phyloP scores from a whole-genome alignment of 208 protist species.

The Acanthamoeba healyi region DNA sequence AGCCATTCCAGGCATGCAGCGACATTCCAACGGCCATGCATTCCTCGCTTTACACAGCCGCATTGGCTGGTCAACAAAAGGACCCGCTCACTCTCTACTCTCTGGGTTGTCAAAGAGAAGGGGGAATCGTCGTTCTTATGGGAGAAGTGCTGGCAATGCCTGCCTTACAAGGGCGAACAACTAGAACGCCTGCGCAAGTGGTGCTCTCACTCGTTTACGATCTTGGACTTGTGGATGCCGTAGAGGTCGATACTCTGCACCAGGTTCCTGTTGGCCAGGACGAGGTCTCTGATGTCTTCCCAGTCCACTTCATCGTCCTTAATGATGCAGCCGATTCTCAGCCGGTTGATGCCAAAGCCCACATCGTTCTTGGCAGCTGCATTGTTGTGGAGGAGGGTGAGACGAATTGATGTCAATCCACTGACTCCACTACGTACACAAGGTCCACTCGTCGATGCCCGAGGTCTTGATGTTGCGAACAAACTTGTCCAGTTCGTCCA shows the following conservation, averaged over 20 bases:
- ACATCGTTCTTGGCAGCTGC: constrained; percentile 51
- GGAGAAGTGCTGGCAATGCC: too few relatives aligned
- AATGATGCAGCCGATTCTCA: constrained; percentile 67
- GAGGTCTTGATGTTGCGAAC: constrained; percentile 18
- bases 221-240: constrained; percentile 63
- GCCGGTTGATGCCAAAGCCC: constrained; percentile 72
- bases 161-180: too few relatives aligned
- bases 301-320: constrained; percentile 69
- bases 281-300: constrained; percentile 50
- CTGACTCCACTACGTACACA: constrained; percentile 36
- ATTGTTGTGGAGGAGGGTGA: too few relatives aligned
- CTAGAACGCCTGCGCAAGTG: too few relatives aligned
- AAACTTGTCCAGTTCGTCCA: constrained; percentile 57
- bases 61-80: too few relatives aligned
- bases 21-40: too few relatives aligned
- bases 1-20: too few relatives aligned
- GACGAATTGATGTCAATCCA: too few relatives aligned
- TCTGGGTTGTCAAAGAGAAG: too few relatives aligned
- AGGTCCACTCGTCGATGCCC: constrained; percentile 65
- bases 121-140: too few relatives aligned
- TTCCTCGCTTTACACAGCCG: too few relatives aligned
- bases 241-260: constrained; percentile 71
- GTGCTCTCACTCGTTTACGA: constrained; percentile 32
- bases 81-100: too few relatives aligned
- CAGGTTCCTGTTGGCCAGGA: constrained; percentile 60